Conservation (phyloP, 768 basidiomycete species). For the Phylloporus arenicola region DNA sequence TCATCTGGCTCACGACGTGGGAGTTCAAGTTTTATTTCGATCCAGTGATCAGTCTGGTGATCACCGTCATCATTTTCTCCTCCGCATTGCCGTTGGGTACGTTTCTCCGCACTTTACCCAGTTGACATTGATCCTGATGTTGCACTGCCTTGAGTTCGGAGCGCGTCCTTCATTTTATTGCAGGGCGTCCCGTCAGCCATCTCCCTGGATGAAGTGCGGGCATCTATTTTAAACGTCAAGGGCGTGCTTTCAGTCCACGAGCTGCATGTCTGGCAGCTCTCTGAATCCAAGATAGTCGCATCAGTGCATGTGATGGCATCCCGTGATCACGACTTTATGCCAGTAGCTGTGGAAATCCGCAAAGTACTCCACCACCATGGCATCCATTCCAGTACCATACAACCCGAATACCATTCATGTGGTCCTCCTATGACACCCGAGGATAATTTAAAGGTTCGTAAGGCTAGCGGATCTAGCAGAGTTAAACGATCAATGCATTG, state of each 20-base stretch:
- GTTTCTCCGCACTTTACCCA: conserved; percentile 15
- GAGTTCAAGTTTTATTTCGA: conserved; percentile 88
- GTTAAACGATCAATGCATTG: conserved; percentile 1
- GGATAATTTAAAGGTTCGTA: conserved; percentile 45
- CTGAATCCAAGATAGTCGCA: conserved; percentile 90
- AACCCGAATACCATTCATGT: conserved; percentile 70
- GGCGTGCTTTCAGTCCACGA: conserved; percentile 87
- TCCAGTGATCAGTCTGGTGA: conserved; percentile 87
- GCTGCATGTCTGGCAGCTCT: conserved; percentile 96
- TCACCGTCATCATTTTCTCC: conserved; percentile 94
- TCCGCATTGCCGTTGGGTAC: conserved; percentile 86
- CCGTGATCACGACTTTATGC: conserved; percentile 85
- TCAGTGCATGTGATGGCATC: conserved; percentile 91
- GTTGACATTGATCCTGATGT: conserved; percentile 1
- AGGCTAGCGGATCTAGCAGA: not conserved
- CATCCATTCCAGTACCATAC: conserved; percentile 92
- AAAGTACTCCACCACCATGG: conserved; percentile 83
- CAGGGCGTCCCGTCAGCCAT: conserved; percentile 91
- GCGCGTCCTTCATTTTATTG: conserved; percentile 89
- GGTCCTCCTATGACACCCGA: conserved; percentile 34
- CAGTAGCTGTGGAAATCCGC: conserved; percentile 77
- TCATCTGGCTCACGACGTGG: conserved; percentile 90
- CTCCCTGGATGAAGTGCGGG: conserved; percentile 82
- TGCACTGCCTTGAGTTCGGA: conserved; percentile 46
- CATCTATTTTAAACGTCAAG: conserved; percentile 73